These are phyloP conservation scores for Solanum etuberosum DNA, from an alignment of 257 asterid genomes.

Conservation along the genomic window DNA sequence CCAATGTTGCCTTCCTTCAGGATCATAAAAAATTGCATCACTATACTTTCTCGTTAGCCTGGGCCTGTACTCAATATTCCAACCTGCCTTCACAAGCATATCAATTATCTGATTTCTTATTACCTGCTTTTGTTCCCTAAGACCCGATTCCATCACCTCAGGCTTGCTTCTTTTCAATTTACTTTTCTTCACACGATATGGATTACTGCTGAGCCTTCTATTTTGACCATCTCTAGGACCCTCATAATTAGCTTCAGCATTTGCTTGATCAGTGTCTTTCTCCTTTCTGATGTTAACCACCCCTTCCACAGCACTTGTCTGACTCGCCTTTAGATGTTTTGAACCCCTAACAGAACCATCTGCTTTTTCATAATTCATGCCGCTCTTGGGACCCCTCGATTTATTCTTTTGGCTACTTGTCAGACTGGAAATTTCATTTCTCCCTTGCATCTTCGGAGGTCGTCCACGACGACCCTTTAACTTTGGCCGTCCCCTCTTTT, in stretches of 20 bases:
- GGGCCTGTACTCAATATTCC: slow-evolving; percentile 70
- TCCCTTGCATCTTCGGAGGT: slow-evolving; percentile 14
- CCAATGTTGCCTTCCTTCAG: slow-evolving; percentile 57
- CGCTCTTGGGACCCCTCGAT: neutral
- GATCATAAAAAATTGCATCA: slow-evolving; percentile 84
- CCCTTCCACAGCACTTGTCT: neutral
- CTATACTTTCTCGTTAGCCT: slow-evolving; percentile 42
- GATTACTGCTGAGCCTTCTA: slow-evolving; percentile 5
- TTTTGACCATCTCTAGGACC: slow-evolving; percentile 1
- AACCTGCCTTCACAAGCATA: slow-evolving; percentile 64
- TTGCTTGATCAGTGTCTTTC: neutral
- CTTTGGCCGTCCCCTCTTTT: neutral
- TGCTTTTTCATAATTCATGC: neutral
- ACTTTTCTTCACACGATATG: slow-evolving; percentile 2
- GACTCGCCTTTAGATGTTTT: neutral
- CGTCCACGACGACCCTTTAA: slow-evolving; percentile 23
- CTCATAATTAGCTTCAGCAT: neutral
- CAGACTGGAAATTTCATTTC: slow-evolving; percentile 3
- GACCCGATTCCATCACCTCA: slow-evolving; percentile 32
- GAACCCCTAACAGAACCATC: slow-evolving; percentile 8
- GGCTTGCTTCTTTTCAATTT: neutral
- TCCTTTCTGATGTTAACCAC: neutral
- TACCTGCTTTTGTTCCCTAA: slow-evolving; percentile 50
- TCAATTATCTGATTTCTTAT: slow-evolving; percentile 58
- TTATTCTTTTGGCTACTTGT: neutral